phyloP scores from a whole-genome alignment of 169 alveolate species.

The Pseudocohnilembus persalinus region DNA sequence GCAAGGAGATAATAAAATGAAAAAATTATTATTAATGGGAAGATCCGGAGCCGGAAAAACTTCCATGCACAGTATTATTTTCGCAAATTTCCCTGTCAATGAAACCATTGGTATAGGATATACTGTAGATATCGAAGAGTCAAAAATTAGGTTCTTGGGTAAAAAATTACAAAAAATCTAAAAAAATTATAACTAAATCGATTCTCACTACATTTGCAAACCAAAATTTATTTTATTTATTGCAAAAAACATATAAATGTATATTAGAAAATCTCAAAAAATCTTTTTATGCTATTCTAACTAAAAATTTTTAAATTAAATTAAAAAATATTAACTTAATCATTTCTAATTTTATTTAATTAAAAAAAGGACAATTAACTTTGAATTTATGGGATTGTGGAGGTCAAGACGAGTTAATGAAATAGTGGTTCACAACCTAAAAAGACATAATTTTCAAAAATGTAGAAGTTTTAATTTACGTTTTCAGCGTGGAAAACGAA shows the following conservation, averaged over 20 bases:
- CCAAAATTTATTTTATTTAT: no score
- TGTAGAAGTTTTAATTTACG: constrained; percentile 92
- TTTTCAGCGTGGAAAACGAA: constrained; percentile 79
- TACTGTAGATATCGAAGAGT: constrained; percentile 85
- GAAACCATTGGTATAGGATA: constrained; percentile 86
- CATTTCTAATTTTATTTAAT: no score
- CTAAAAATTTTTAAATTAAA: no score
- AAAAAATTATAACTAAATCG: background rate
- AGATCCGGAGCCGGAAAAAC: constrained; percentile 93
- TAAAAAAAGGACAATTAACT: constrained; percentile 8
- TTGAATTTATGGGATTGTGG: constrained; percentile 96
- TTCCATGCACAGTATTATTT: constrained; percentile 94
- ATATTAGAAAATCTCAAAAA: no score
- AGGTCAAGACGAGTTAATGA: constrained; percentile 94
- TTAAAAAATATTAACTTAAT: no score
- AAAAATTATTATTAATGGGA: constrained; percentile 92
- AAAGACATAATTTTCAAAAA: constrained; percentile 89
- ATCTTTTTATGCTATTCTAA: no score
- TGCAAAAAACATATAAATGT: no score
- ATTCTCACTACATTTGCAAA: no score
- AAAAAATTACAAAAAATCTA: constrained; percentile 46
- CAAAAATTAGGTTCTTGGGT: constrained; percentile 91
- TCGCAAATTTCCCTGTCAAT: constrained; percentile 93
- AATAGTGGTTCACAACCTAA: constrained; percentile 91
- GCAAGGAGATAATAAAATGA: constrained; percentile 20